phyloP scores from a whole-genome alignment of 208 protist genomes.

The Novymonas esmeraldas region DNA sequence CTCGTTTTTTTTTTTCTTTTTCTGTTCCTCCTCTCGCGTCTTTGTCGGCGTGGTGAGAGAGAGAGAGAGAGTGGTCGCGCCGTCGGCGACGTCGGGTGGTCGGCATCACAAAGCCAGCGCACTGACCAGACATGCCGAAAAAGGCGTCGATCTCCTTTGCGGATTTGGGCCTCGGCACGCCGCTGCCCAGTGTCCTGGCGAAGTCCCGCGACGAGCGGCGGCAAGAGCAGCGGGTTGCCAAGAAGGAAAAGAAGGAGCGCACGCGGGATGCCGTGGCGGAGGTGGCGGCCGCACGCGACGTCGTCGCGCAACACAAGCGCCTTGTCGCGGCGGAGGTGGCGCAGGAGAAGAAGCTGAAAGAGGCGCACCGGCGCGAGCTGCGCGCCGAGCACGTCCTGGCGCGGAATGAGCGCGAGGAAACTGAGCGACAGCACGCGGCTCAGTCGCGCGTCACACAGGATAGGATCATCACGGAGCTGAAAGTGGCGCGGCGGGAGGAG shows the following conservation, averaged over 20 bases:
- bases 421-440: constrained; percentile 36
- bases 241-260: constrained; percentile 75
- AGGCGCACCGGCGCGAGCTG: constrained; percentile 61
- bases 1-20: constrained; percentile 14
- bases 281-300: constrained; percentile 42
- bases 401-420: constrained; percentile 58
- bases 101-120: constrained; percentile 1
- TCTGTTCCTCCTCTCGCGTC: neutral
- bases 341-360: constrained; percentile 61
- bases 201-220: constrained; percentile 63
- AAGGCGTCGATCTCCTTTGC: constrained; percentile 72
- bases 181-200: constrained; percentile 62
- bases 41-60: no score
- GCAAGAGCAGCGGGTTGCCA: constrained; percentile 57
- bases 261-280: constrained; percentile 60
- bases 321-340: constrained; percentile 48
- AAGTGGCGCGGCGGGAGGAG: constrained; percentile 25
- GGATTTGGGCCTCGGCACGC: constrained; percentile 80
- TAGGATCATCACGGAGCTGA: constrained; percentile 48
- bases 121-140: constrained; percentile 33
- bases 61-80: no score
- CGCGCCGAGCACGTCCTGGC: constrained; percentile 52
- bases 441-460: constrained; percentile 39
- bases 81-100: no score
- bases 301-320: constrained; percentile 73